Evolutionary conservation across 2,329 filamentous ascomycete species (phyloP), one percentile per base, ranked within the genome.

Genomic region (Talaromyces sp.): DNA sequence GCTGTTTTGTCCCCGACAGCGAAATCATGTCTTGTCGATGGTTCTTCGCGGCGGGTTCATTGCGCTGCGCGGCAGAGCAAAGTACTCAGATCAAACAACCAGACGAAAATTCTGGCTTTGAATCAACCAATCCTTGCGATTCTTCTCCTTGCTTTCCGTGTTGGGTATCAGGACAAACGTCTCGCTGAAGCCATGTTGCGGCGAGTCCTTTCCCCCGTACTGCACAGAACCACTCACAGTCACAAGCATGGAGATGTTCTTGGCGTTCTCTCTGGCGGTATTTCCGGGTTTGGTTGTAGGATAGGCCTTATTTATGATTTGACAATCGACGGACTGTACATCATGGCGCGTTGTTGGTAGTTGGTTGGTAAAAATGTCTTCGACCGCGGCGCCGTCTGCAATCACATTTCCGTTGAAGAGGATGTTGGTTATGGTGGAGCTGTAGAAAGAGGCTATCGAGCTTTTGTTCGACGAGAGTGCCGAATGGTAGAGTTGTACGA

Each of bases 161-260:
- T 91, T 91, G 7, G 92, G 91, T 40, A 93, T 89, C 61, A 96
- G 80, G 25, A 96, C 84, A 72, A 96, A 88, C 0, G 84, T 88
- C 75, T 96, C 92, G 70, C 86, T 89, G 74, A 96, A 96, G 39
- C 85, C 86, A 67, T 86, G 86, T 73, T 86, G 83, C 14, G 83
- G 83, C 14, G 85, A 84, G 33, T 88, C 84, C 67, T 82, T 82
- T 50, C 85, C 84, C 56, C 87, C 87, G 70, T 90, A 88, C 66
- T 86, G 83, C 40, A 96, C 86, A 65, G 81, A 85, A 5, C 92
- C 92, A 70, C 85, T 89, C 59, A 92, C 86, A 63, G 88, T 83
- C n/a, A 96, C 84, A 39, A 88, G 77, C 64, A 96, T 82, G 69
- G 87, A 85, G 72, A 88, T 89, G 71, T 90, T 86, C 65, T 84